Base-by-base conservation (phyloP, 371 early-diverging fungal species). In the Mucor indicus region DNA sequence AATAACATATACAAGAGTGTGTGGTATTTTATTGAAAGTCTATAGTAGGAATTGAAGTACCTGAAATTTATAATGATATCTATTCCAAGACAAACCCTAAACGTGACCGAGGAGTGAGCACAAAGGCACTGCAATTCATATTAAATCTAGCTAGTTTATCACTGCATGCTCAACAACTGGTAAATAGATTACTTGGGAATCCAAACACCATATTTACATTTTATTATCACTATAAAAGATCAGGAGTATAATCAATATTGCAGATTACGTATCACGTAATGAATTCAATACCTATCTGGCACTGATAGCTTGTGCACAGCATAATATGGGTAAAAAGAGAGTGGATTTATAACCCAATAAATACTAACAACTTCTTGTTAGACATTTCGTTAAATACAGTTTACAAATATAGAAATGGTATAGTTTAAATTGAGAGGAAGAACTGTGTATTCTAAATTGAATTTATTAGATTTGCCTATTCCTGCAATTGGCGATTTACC, bases 221-320 rank as follows among this genome's bases (percentile, higher is more conserved):
- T 20, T 25, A 17, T 1, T 40, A 20, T 44, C 3, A 16, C 5
- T 38, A 2, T 17, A 27, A 32, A 23, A 56, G 56, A 31, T 56
- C 41, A 39, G 49, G 33, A 38, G 24, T 39, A 20, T 50, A 29
- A 20, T 56, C 25, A 71, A 73, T 4, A 64, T 77, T 27, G 67
- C 74, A 8, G 79, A 72, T 24, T 68, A 76, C 70, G 68, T 84
- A 40, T 80, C 80, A 23, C 80, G 74, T 22, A 68, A 76, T 33
- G 89, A 86, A 62, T 87, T 88, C 56, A 81, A 86, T 47, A 67
- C 83, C 35, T 83, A 83, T 3, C 55, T 89, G 35, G 87, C 88
- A 1, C 65, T 89, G 31, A 63, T 83, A 3, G 86, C 83, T 17
- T 72, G 88, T 51, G 88, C 86, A 4, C 91, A 91, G 58, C 86